Evolutionary conservation across 768 basidiomycete genomes (phyloP), one percentile per base, ranked within the genome.

Genomic region (Lentinula boryana): DNA sequence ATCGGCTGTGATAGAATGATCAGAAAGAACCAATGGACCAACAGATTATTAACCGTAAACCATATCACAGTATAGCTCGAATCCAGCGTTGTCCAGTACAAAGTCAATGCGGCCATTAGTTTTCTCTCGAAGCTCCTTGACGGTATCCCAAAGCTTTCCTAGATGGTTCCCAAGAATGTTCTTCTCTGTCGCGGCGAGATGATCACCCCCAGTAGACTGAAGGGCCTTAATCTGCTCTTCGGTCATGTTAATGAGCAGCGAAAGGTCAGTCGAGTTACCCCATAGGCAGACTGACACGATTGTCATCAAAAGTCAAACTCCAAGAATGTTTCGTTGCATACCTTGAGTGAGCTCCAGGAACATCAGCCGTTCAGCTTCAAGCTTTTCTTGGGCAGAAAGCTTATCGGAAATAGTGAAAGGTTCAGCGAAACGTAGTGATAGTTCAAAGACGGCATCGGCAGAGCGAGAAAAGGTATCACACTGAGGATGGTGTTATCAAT

Each of bases 381-480:
- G 73, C 63, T 80, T 85, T 63, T 84, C 84, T 18, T 75, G 74
- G 0, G 78, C 71, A 1, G 84, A 79, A 31, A 83, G 74, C 15
- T 78, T 76, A 7, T 83, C 80, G 23, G 82, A 72, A 38, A 85
- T 80, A 63, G 81, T 83, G 76, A 87, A 92, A 1, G 93, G 92
- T 60, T 93, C 86, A 1, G 88, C 92, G 68, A 98, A 97, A 41
- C 95, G 89, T 76, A 83, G 87, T 1, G 95, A 95, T 21, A 98
- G 78, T 72, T 97, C 95, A 66, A 97, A 97, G 46, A 97, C 95
- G 8, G 95, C 95, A 55, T 94, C 89, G 10, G 84, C 69, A 0
- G 95, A 97, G 65, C 95, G 90, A 18, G 93, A 91, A 77, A 97
- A 98, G 2, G 95, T 97, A 67, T 97, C 95, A 68, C 94, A 96